A percentile compares a stretch with the other conserved stretches of the same genome.
Conservation (phyloP, 805 yeast genomes). For the Candida easanensis region DNA sequence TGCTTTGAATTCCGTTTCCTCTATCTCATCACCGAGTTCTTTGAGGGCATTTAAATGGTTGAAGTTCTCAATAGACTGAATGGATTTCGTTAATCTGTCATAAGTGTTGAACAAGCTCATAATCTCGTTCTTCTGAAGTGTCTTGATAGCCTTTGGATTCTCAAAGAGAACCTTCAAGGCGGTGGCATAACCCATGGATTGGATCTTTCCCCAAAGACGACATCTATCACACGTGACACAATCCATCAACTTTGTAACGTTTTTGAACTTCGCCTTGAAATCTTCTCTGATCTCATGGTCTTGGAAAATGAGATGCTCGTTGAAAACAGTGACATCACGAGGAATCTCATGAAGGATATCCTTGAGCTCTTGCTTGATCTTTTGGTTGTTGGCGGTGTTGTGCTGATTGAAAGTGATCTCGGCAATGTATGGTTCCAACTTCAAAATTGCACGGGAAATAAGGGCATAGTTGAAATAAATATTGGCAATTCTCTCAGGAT, state of each 20-base stretch:
- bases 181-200: constrained; percentile 96
- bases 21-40: constrained; percentile 6
- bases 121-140: constrained; percentile 73
- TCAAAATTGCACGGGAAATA: constrained; percentile 76
- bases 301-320: constrained; percentile 49
- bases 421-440: constrained; percentile 52
- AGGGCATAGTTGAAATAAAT: constrained; percentile 91
- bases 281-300: constrained; percentile 73
- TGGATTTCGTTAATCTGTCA: constrained; percentile 85
- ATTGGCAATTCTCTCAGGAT: constrained; percentile 86
- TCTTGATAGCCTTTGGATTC: constrained; percentile 45
- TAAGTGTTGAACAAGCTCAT: constrained; percentile 91
- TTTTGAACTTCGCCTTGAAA: constrained; percentile 79
- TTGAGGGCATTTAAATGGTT: constrained; percentile 44
- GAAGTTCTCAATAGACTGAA: constrained; percentile 72
- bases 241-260: constrained; percentile 92
- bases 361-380: constrained; percentile 42
- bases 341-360: constrained; percentile 23
- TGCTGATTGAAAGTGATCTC: constrained; percentile 47
- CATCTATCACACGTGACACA: constrained; percentile 99
- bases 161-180: constrained; percentile 90
- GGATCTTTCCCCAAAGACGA: constrained; percentile 96
- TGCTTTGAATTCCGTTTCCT: not conserved
- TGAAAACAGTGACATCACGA: constrained; percentile 36
- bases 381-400: constrained; percentile 38